Percentiles rank a stretch among this genome's conserved stretches.
Evolutionary conservation across 805 yeast species (phyloP).

Genomic region (Nakazawaea holstii): DNA sequence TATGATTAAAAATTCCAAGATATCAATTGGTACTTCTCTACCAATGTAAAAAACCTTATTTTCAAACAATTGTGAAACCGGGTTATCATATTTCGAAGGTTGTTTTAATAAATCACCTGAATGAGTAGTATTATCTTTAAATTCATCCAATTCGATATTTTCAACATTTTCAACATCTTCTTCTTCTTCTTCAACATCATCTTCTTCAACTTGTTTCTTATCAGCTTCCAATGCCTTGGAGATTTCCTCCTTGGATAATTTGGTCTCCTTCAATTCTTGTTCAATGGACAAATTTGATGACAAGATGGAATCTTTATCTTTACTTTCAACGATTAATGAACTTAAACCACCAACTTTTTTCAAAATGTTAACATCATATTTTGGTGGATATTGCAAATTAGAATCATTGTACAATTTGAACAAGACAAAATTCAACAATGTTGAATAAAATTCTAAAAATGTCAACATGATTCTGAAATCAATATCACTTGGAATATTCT

Average conservation of each 20-base stretch:
- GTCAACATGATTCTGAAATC: conserved; percentile 97
- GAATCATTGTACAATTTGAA: conserved; percentile 82
- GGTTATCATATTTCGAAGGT: conserved; percentile 56
- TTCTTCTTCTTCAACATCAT: conserved; percentile 30
- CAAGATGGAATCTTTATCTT: conserved; percentile 17
- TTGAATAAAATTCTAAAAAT: conserved; percentile 91
- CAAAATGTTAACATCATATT: conserved; percentile 62
- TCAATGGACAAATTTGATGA: conserved; percentile 18
- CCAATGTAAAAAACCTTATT: conserved; percentile 82
- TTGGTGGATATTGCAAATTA: conserved; percentile 88
- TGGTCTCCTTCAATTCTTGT: conserved; percentile 26
- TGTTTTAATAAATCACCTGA: conserved; percentile 69
- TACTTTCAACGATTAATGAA: conserved; percentile 69
- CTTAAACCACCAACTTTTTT: conserved; percentile 89
- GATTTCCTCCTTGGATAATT: conserved; percentile 35
- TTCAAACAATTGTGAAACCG: conserved; percentile 62
- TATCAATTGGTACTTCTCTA: conserved; percentile 92
- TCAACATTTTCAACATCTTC: conserved; percentile 36
- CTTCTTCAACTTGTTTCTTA: conserved; percentile 29
- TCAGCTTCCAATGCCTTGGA: conserved; percentile 53
- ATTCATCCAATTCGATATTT: conserved; percentile 59
- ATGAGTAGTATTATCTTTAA: conserved; percentile 56
- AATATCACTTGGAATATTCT: conserved; percentile 87
- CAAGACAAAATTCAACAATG: conserved; percentile 81
- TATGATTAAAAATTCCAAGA: conserved; percentile 79